A percentile compares a stretch with the other conserved stretches of the same genome.
phyloP scores from a whole-genome alignment of 2,329 filamentous ascomycete genomes.

The Aspergillus candidus region DNA sequence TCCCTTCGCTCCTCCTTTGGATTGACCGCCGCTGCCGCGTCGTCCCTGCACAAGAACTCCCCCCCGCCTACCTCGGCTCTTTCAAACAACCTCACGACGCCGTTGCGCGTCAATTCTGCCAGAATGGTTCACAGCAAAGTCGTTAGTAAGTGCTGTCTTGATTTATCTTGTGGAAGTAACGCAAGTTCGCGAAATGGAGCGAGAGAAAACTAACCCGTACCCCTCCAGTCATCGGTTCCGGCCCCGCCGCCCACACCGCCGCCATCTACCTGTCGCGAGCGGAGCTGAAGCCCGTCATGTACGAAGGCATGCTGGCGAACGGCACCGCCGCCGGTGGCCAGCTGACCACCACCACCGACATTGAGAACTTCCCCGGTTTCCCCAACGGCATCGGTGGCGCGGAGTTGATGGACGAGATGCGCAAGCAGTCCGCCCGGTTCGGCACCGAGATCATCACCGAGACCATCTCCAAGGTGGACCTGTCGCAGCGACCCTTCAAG shows the following conservation, averaged over 20 bases:
- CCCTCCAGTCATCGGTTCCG: constrained; percentile 72
- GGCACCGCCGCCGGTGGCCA: constrained; percentile 94
- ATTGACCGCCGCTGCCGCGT: constrained; percentile 66
- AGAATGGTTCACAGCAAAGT: constrained; percentile 87
- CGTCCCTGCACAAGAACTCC: constrained; percentile 58
- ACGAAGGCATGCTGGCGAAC: constrained; percentile 96
- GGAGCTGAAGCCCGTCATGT: constrained; percentile 89
- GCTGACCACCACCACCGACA: constrained; percentile 94
- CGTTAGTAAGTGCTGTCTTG: constrained; percentile 60
- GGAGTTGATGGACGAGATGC: constrained; percentile 94
- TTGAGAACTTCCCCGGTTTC: constrained; percentile 98
- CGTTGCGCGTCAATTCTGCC: constrained; percentile 37
- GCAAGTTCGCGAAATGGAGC: background rate
- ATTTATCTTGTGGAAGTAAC: background rate
- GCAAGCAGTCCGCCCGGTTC: constrained; percentile 81
- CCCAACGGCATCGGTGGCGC: constrained; percentile 78
- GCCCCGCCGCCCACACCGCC: constrained; percentile 94
- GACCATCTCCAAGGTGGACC: constrained; percentile 83
- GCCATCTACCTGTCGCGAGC: constrained; percentile 94
- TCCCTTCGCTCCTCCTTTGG: constrained; percentile 67
- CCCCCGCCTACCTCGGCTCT: constrained; percentile 34
- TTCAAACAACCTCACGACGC: constrained; percentile 31
- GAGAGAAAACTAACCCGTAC: constrained; percentile 4
- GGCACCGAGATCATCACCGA: constrained; percentile 91
- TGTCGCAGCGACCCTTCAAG: constrained; percentile 79